Conservation (phyloP, 2,329 filamentous ascomycete genomes). For the Xylariaceae sp. region DNA sequence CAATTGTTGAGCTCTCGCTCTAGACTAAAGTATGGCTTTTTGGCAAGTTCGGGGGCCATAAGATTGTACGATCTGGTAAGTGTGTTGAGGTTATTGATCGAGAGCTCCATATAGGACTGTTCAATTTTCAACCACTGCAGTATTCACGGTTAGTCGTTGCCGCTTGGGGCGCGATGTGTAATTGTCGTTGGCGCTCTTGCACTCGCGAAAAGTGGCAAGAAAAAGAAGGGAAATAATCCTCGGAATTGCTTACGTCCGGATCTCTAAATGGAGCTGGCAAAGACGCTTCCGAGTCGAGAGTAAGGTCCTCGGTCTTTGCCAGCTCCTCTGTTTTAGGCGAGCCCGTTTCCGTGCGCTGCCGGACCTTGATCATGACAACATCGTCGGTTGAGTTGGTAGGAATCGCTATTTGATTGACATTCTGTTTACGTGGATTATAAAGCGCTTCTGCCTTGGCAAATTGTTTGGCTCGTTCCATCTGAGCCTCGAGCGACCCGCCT, state of each 20-base stretch:
- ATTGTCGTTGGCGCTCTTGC: background rate
- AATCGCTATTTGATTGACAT: constrained; percentile 45
- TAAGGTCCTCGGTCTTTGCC: background rate
- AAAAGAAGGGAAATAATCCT: background rate
- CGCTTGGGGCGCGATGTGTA: background rate
- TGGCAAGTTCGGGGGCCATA: constrained; percentile 86
- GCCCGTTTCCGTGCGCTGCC: constrained; percentile 32
- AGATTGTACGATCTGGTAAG: constrained; percentile 88
- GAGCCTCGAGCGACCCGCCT: constrained; percentile 69
- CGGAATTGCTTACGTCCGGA: constrained; percentile 35
- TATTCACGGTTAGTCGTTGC: background rate
- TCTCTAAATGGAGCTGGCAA: constrained; percentile 69
- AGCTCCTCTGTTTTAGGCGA: constrained; percentile 4
- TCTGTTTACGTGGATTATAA: constrained; percentile 53
- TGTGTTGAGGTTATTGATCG: constrained; percentile 72
- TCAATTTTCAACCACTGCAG: constrained; percentile 66
- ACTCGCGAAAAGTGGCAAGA: background rate
- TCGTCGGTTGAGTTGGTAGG: constrained; percentile 47
- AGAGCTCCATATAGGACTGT: constrained; percentile 67
- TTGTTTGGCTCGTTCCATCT: constrained; percentile 65
- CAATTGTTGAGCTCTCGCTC: constrained; percentile 76
- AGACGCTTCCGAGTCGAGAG: constrained; percentile 27
- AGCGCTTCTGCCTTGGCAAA: constrained; percentile 72
- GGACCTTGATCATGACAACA: constrained; percentile 44
- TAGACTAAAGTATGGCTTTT: constrained; percentile 86